Evolutionary conservation across 192 early-diverging fungal species (phyloP), one percentile per base, ranked within the genome.

Genomic region (Gryganskiella cystojenkinii): DNA sequence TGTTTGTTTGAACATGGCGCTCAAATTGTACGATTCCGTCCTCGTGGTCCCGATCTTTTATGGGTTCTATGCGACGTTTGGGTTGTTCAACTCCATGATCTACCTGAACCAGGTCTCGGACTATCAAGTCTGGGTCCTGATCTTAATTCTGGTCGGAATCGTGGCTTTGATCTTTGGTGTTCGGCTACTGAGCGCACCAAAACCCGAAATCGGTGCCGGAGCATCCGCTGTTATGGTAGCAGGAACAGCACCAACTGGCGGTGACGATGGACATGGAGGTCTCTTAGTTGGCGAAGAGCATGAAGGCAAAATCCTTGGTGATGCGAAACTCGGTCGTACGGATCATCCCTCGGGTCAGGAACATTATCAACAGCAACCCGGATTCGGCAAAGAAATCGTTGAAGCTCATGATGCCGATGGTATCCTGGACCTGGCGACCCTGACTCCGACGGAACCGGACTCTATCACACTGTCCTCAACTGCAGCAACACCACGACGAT

Each of bases 31-130:
- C 55, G 80, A 82, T 53, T 87, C 87, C 11, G 85, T 89, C 0
- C 72, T 89, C 22, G 87, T 89, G 3, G 87, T 89, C 0, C 87
- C 87, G 22, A 81, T 84, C 2, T 89, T 89, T 56, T 89, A 86
- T 50, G 87, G 87, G 35, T 80, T 83, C 70, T 84, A 70, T 78
- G 87, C 87, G 13, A 82, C 84, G 0, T 79, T 89, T 60, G 87
- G 87, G 10, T 69, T 89, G 9, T 82, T 87, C 51, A 89, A 89
- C 37, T 83, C 87, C 5, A 87, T 84, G 43, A 85, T 89, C 30
- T 89, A 88, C 65, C 62, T 89, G 4, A 69, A 89, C 63, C 82
- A 87, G 52, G 60, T 89, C 47, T 67, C 70, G 27, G 66, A 72
- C 19, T 86, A 84, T 46, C 79, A 86, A 13, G 67, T 68, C 4